Conservation (phyloP, 2,329 filamentous ascomycete species). For the Aurifilum marmelostoma region DNA sequence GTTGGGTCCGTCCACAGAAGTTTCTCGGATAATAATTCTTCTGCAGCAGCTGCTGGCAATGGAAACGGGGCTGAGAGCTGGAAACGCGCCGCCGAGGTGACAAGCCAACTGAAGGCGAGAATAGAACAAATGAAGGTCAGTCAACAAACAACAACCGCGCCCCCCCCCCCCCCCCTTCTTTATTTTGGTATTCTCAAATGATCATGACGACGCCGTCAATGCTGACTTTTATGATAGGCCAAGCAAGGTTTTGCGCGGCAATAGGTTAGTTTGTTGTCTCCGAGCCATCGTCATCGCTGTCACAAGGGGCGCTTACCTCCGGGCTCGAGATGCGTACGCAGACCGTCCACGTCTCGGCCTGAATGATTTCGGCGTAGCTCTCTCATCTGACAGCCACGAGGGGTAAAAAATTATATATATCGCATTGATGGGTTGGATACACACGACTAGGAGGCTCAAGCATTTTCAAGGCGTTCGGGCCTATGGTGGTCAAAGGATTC, state of each 20-base stretch:
- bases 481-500: constrained; percentile 2
- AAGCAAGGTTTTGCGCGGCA: constrained; percentile 31
- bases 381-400: not conserved
- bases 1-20: constrained; percentile 47
- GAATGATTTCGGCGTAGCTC: not conserved
- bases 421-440: not conserved
- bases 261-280: constrained; percentile 28
- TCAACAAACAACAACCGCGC: constrained; percentile 14
- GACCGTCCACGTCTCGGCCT: not conserved
- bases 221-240: constrained; percentile 13
- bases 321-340: not conserved
- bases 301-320: not conserved
- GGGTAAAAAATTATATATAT: not conserved
- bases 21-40: constrained; percentile 13
- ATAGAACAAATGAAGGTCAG: constrained; percentile 97
- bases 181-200: too few relatives aligned
- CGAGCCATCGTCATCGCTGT: constrained; percentile 20
- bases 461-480: constrained; percentile 15
- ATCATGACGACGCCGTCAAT: not conserved
- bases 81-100: constrained; percentile 96
- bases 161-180: too few relatives aligned
- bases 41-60: constrained; percentile 29
- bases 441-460: not conserved
- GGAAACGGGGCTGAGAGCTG: constrained; percentile 79
- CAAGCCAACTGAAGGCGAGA: constrained; percentile 92